Conservation (phyloP, 1,139 yeast genomes). For the Lipomyces yarrowii region DNA sequence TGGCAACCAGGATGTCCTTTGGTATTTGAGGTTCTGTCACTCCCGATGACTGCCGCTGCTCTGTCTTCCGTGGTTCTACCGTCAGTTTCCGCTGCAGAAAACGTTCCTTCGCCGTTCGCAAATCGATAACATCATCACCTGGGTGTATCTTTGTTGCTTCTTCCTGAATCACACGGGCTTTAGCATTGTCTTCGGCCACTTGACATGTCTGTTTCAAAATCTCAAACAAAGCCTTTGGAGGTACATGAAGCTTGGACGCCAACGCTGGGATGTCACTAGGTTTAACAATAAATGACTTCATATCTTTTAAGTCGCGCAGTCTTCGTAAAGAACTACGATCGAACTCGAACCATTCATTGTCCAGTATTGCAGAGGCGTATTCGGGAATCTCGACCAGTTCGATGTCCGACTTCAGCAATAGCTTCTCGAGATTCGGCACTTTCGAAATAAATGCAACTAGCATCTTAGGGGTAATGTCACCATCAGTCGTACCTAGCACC, state of each 20-base stretch:
- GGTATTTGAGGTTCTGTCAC: neutral
- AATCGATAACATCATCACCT: neutral
- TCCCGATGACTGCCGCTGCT: neutral
- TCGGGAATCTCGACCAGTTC: neutral
- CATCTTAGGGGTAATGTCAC: neutral
- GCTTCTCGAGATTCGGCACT: neutral
- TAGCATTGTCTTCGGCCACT: neutral
- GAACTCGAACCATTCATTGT: conserved; percentile 1
- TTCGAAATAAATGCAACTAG: neutral
- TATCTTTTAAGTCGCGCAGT: neutral
- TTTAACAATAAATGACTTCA: neutral
- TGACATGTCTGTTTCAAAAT: neutral
- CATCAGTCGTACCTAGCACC: neutral
- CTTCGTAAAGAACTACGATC: neutral
- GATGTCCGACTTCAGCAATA: neutral
- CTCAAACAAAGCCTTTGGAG: neutral
- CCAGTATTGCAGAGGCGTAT: neutral
- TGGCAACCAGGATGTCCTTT: neutral
- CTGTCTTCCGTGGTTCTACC: neutral
- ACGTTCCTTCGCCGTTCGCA: neutral
- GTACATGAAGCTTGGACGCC: neutral
- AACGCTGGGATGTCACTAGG: neutral
- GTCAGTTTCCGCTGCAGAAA: neutral
- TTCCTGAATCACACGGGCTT: neutral
- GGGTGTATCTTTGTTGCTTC: neutral